Evolutionary conservation across 2,329 filamentous ascomycete species (phyloP).

Genomic region (Leptographium radiaticola): DNA sequence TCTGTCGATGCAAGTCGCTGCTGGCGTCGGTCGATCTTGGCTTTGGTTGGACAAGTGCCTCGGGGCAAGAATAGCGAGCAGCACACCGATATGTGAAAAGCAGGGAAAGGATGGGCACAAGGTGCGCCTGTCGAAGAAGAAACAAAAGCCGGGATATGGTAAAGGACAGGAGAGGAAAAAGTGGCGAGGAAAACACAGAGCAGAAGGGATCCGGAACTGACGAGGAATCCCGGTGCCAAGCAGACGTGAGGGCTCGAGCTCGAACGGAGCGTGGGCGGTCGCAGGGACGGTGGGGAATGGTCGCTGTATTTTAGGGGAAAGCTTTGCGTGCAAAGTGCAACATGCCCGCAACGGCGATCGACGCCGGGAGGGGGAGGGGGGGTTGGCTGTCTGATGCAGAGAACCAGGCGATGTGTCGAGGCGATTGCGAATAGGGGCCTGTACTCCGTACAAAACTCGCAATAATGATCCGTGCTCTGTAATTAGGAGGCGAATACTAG

Average conservation of each 20-base stretch:
- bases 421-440: not conserved
- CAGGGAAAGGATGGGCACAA: not conserved
- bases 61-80: not conserved
- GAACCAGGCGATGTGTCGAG: not conserved
- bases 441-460: not conserved
- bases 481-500: not conserved
- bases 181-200: not conserved
- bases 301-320: no score
- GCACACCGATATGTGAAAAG: not conserved
- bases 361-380: not conserved
- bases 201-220: not conserved
- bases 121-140: not conserved
- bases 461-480: not conserved
- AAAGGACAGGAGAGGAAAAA: not conserved
- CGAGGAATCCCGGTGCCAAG: no score
- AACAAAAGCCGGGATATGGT: not conserved
- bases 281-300: not conserved
- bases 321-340: no score
- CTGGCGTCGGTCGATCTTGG: slow-evolving; percentile 9
- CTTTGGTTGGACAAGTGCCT: slow-evolving; percentile 4
- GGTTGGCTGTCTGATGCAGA: not conserved
- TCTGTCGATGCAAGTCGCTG: not conserved
- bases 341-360: not conserved
- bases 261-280: no score
- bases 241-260: no score